Evolutionary conservation across 2,329 filamentous ascomycete species (phyloP).

Genomic region (Alternaria alternata): DNA sequence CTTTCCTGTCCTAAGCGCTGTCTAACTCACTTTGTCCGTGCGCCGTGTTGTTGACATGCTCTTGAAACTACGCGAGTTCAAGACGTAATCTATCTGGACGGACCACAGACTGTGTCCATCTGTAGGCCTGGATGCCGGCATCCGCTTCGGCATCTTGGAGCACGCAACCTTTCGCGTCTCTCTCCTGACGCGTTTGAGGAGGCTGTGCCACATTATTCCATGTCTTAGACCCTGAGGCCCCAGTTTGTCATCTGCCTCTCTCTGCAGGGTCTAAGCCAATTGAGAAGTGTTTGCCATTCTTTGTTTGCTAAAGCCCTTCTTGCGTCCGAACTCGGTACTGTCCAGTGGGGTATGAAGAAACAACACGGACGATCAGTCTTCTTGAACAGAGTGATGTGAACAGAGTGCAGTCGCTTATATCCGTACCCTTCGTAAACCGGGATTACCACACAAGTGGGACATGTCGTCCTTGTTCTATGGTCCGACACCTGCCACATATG

Average conservation of each 20-base stretch:
- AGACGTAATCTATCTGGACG: conserved; percentile 5
- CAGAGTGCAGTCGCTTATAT: conserved; percentile 7
- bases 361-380: conserved; percentile 7
- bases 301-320: conserved; percentile 13
- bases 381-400: conserved; percentile 10
- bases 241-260: conserved; percentile 42
- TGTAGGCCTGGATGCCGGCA: conserved; percentile 3
- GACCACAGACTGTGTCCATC: not conserved
- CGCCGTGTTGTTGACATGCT: conserved; percentile 8
- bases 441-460: conserved; percentile 6
- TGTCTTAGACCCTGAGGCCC: conserved; percentile 45
- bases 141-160: conserved; percentile 10
- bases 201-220: conserved; percentile 40
- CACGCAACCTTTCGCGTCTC: conserved; percentile 14
- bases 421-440: conserved; percentile 3
- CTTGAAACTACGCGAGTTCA: conserved; percentile 10
- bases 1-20: conserved; percentile 24
- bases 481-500: not conserved
- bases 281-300: conserved; percentile 20
- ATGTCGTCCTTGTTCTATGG: not conserved
- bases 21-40: conserved; percentile 12
- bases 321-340: conserved; percentile 16
- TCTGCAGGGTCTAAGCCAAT: conserved; percentile 42
- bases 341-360: conserved; percentile 7
- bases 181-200: conserved; percentile 33